A percentile compares a stretch with the other conserved stretches of the same genome.
Conservation (phyloP, 2,329 filamentous ascomycete species). For the Sclerotinia subarctica region DNA sequence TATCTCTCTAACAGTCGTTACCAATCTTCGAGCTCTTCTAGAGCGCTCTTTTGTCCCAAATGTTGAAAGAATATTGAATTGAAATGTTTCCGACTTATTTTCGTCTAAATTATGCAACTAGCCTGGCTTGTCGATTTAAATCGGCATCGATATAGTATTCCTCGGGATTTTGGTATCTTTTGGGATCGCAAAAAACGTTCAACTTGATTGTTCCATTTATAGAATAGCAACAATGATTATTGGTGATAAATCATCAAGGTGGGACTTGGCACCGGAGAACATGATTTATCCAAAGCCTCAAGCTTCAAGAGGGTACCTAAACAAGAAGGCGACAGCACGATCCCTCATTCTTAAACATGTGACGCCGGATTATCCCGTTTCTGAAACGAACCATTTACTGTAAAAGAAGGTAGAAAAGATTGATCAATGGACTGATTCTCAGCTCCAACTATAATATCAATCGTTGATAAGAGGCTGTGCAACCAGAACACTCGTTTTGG, state of each 20-base stretch:
- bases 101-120: constrained; percentile 16
- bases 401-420: constrained; percentile 5
- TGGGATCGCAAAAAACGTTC: not conserved
- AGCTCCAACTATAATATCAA: constrained; percentile 8
- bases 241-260: not conserved
- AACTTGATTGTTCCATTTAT: not conserved
- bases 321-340: constrained; percentile 1
- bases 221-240: constrained; percentile 1
- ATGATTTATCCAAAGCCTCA: constrained; percentile 3
- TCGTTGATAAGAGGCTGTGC: constrained; percentile 7
- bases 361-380: constrained; percentile 5
- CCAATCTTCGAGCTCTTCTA: constrained; percentile 5
- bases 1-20: not conserved
- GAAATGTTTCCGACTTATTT: constrained; percentile 20
- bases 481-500: constrained; percentile 8
- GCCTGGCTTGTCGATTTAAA: not conserved
- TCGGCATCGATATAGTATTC: not conserved
- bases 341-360: constrained; percentile 1
- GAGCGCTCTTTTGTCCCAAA: constrained; percentile 4
- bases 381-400: not conserved
- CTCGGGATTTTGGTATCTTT: constrained; percentile 10
- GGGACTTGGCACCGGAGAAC: not conserved
- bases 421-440: constrained; percentile 6
- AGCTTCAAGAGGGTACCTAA: not conserved
- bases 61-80: constrained; percentile 5